These are phyloP conservation scores for Acanthamoeba lenticulata DNA, from an alignment of 208 protist genomes.

Conservation along the genomic window DNA sequence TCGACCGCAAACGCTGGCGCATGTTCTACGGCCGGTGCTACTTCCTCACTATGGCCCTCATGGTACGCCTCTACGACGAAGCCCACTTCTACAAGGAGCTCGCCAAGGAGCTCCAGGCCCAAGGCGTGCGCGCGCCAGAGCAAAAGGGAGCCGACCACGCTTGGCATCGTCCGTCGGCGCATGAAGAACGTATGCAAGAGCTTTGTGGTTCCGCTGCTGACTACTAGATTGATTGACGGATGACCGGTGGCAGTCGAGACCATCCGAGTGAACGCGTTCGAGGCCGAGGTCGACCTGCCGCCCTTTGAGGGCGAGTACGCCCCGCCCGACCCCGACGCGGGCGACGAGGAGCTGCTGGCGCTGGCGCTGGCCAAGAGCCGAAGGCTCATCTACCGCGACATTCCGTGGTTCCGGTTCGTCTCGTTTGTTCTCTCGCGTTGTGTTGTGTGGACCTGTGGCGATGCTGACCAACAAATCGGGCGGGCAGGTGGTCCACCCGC, in stretches of 20 bases:
- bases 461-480: too few species aligned
- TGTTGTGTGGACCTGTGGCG: too few species aligned
- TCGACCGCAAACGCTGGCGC: background rate
- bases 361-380: background rate
- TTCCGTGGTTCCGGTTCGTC: background rate
- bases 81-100: background rate
- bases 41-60: conserved; percentile 19
- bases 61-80: background rate
- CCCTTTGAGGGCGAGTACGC: background rate
- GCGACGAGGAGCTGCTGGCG: background rate
- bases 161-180: too few species aligned
- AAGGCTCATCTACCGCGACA: background rate
- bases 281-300: background rate
- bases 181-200: background rate
- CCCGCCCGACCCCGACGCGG: background rate
- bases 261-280: background rate
- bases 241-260: background rate
- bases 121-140: background rate
- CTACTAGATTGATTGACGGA: too few species aligned
- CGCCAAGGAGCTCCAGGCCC: background rate
- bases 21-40: conserved; percentile 7
- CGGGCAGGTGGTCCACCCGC: background rate
- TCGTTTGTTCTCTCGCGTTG: too few species aligned
- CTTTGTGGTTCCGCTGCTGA: too few species aligned
- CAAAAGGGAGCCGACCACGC: background rate